A percentile compares a stretch with the other conserved stretches of the same genome.
Conservation (phyloP, 2,329 filamentous ascomycete genomes). For the Sporothrix curviconia region DNA sequence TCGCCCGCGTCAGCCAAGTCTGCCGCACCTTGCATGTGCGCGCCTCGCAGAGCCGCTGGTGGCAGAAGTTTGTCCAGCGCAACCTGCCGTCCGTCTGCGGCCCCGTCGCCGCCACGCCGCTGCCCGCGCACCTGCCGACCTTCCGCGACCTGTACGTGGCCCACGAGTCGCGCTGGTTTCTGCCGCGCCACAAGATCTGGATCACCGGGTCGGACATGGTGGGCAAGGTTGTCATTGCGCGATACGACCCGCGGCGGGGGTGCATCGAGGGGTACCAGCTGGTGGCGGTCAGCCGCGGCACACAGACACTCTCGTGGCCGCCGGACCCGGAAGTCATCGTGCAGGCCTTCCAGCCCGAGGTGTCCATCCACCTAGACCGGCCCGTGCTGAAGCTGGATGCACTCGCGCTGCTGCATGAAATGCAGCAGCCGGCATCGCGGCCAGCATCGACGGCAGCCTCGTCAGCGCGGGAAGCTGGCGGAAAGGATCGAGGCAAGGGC, state of each 20-base stretch:
- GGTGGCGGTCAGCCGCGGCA: slow-evolving; percentile 55
- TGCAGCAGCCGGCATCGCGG: too few species aligned
- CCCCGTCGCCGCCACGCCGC: slow-evolving; percentile 39
- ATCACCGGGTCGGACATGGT: slow-evolving; percentile 68
- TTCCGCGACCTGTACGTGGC: slow-evolving; percentile 67
- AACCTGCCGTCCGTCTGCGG: slow-evolving; percentile 39
- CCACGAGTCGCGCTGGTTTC: slow-evolving; percentile 79
- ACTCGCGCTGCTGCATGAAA: background rate
- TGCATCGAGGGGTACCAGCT: slow-evolving; percentile 78
- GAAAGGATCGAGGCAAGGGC: too few species aligned
- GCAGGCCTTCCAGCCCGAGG: slow-evolving; percentile 62
- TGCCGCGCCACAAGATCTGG: slow-evolving; percentile 76
- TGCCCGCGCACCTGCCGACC: slow-evolving; percentile 51
- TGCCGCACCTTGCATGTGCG: slow-evolving; percentile 56
- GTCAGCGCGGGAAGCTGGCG: too few species aligned
- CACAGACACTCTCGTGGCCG: slow-evolving; percentile 49
- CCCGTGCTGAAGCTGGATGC: slow-evolving; percentile 56
- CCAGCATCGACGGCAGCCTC: too few species aligned
- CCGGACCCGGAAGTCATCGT: slow-evolving; percentile 61
- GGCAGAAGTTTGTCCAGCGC: slow-evolving; percentile 62
- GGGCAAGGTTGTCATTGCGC: slow-evolving; percentile 68
- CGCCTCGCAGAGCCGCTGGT: slow-evolving; percentile 60
- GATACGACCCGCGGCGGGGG: slow-evolving; percentile 65
- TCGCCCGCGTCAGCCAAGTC: slow-evolving; percentile 53
- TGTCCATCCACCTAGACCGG: slow-evolving; percentile 67